Evolutionary conservation across 805 yeast genomes (phyloP).

Genomic region (Yarrowia sp.): DNA sequence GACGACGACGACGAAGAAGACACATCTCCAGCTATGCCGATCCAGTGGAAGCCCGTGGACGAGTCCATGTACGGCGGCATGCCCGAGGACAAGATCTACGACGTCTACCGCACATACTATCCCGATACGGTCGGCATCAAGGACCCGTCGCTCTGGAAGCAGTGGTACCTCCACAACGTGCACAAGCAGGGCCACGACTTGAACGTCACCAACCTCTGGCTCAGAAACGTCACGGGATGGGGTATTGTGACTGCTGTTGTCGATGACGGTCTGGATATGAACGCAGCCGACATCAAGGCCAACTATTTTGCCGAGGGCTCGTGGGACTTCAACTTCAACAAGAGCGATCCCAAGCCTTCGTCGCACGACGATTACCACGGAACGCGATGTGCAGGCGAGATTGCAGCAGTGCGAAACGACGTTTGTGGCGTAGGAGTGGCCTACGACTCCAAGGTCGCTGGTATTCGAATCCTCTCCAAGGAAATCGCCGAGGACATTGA

Average conservation of each 20-base stretch:
- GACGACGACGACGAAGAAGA: slow-evolving; percentile 1
- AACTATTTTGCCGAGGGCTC: slow-evolving; percentile 71
- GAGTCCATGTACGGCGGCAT: neutral
- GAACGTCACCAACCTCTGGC: slow-evolving; percentile 85
- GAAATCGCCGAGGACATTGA: slow-evolving; percentile 81
- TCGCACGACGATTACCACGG: slow-evolving; percentile 88
- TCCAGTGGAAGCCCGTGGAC: slow-evolving; percentile 15
- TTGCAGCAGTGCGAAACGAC: slow-evolving; percentile 78
- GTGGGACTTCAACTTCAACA: slow-evolving; percentile 86
- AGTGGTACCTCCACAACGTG: slow-evolving; percentile 90
- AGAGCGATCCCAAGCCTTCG: slow-evolving; percentile 73
- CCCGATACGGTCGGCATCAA: slow-evolving; percentile 56
- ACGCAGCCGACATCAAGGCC: slow-evolving; percentile 64
- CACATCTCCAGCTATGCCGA: neutral
- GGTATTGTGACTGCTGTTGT: slow-evolving; percentile 84
- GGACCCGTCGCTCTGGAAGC: slow-evolving; percentile 80
- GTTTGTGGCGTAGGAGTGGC: slow-evolving; percentile 98
- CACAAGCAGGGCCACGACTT: slow-evolving; percentile 76
- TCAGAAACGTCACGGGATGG: slow-evolving; percentile 71
- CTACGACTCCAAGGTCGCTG: slow-evolving; percentile 78
- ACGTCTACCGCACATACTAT: neutral
- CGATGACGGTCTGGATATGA: slow-evolving; percentile 91
- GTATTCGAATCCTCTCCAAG: slow-evolving; percentile 84
- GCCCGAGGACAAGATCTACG: neutral
- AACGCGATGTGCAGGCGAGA: slow-evolving; percentile 96